Conservation (phyloP, 2,329 filamentous ascomycete species). For the Akanthomyces lecanii region DNA sequence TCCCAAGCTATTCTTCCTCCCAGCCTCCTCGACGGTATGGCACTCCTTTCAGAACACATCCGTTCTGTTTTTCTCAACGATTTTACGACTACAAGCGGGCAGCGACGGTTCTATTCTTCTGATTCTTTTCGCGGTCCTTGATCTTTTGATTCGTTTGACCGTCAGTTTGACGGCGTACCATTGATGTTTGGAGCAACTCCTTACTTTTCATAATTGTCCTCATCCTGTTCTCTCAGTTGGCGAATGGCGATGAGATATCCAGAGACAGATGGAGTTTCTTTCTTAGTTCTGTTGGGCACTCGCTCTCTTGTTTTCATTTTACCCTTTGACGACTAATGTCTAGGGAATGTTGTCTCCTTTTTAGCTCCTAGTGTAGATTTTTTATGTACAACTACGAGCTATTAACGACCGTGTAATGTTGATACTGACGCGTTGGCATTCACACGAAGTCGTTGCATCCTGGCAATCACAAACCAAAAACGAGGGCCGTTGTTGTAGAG, state of each 20-base stretch:
- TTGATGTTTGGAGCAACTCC: not conserved
- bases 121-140: slow-evolving; percentile 9
- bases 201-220: not conserved
- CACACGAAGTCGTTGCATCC: not conserved
- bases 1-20: not conserved
- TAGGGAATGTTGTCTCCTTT: not conserved
- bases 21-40: slow-evolving; percentile 7
- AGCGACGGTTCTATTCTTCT: not conserved
- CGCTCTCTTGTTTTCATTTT: not conserved
- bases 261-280: not conserved
- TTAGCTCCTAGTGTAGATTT: not conserved
- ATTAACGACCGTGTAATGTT: not conserved
- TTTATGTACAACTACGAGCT: not conserved
- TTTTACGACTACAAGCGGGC: slow-evolving; percentile 12
- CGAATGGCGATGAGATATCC: not conserved
- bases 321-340: not conserved
- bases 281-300: not conserved
- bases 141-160: not conserved
- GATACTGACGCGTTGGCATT: not conserved
- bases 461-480: not conserved
- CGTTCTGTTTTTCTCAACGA: slow-evolving; percentile 12
- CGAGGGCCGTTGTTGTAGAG: not conserved
- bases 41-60: not conserved
- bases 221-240: not conserved
- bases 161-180: not conserved